These are phyloP conservation scores for Chlamydomonas incerta DNA, from an alignment of 139 green algal genomes.

Conservation along the genomic window DNA sequence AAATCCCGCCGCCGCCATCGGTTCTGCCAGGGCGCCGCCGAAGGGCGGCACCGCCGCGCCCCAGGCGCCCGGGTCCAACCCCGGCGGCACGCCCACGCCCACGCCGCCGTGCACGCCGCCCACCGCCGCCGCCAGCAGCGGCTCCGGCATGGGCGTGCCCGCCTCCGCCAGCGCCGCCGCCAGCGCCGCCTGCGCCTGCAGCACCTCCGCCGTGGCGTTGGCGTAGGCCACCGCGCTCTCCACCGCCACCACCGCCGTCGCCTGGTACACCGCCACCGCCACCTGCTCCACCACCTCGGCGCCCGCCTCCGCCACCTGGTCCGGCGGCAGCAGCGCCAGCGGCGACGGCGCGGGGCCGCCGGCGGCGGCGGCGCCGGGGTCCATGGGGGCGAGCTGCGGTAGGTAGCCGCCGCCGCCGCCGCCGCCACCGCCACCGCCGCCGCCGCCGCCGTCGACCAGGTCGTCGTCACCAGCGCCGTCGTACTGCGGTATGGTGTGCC, in stretches of 20 bases:
- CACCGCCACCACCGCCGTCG: background rate
- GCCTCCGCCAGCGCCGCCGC: too few species aligned
- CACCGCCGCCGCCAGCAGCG: too few species aligned
- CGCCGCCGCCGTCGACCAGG: background rate
- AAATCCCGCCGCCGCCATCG: background rate
- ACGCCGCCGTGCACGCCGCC: too few species aligned
- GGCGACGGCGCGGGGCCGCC: too few species aligned
- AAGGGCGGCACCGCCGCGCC: too few species aligned
- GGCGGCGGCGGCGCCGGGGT: too few species aligned
- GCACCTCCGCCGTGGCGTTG: background rate
- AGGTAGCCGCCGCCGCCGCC: background rate
- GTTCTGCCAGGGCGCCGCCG: too few species aligned
- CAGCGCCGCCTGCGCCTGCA: too few species aligned
- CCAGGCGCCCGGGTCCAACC: too few species aligned
- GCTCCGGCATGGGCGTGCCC: too few species aligned
- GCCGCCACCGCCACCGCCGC: background rate
- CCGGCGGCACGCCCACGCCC: too few species aligned
- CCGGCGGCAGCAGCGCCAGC: background rate
- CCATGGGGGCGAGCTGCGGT: background rate
- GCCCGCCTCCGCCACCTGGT: slow-evolving; percentile 9
- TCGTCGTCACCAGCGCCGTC: slow-evolving; percentile 9
- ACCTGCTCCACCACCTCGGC: slow-evolving; percentile 20
- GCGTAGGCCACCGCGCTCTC: background rate
- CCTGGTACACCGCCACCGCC: slow-evolving; percentile 4
- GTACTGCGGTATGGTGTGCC: background rate